phyloP scores from a whole-genome alignment of 495 filamentous ascomycete genomes.

The Daldinia bambusicola region DNA sequence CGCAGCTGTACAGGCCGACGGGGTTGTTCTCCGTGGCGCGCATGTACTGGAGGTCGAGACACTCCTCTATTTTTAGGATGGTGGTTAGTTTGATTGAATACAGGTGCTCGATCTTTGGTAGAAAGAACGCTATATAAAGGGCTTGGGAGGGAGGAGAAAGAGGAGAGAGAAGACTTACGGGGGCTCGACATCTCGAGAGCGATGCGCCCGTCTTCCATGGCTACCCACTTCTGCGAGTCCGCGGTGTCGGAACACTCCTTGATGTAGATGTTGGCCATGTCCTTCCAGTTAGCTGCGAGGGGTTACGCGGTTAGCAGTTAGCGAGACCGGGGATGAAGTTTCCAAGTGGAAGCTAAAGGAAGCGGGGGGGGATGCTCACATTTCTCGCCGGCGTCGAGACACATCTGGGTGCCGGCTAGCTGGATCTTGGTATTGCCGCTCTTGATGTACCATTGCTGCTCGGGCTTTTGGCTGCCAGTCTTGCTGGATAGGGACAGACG shows the following conservation, averaged over 20 bases:
- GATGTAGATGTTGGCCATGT: slow-evolving; percentile 60
- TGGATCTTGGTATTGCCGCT: slow-evolving; percentile 56
- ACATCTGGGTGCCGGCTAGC: slow-evolving; percentile 57
- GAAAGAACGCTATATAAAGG: too few relatives aligned
- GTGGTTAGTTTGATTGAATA: too few relatives aligned
- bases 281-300: slow-evolving; percentile 60
- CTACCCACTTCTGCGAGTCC: slow-evolving; percentile 58
- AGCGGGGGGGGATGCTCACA: slow-evolving; percentile 46
- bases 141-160: too few relatives aligned
- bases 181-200: slow-evolving; percentile 55
- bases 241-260: slow-evolving; percentile 55
- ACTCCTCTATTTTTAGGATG: slow-evolving; percentile 55
- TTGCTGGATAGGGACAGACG: slow-evolving; percentile 42
- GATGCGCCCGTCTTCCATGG: slow-evolving; percentile 61
- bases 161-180: too few relatives aligned
- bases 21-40: slow-evolving; percentile 61
- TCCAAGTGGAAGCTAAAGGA: too few relatives aligned
- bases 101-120: too few relatives aligned
- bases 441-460: slow-evolving; percentile 63
- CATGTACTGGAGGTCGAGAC: slow-evolving; percentile 65
- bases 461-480: slow-evolving; percentile 52
- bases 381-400: slow-evolving; percentile 61
- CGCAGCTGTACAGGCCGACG: slow-evolving; percentile 63
- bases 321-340: not conserved
- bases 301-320: slow-evolving; percentile 1